phyloP scores from a whole-genome alignment of 1,284 basidiomycete species.

The Tilletia indica region DNA sequence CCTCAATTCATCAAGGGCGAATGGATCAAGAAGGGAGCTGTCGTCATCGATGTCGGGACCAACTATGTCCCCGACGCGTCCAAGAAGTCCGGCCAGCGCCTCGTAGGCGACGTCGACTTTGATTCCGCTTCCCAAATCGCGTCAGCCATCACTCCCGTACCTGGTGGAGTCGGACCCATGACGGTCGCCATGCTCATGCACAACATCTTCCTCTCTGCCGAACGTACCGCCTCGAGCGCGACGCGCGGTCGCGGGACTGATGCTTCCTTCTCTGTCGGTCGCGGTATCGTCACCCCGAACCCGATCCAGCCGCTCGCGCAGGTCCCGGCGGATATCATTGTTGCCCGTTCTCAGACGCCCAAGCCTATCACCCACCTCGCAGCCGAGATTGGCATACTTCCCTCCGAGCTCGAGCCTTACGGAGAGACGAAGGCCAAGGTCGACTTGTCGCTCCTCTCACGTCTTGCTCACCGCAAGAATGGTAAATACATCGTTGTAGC shows the following conservation, averaged over 20 bases:
- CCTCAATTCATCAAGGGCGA: conserved; percentile 84
- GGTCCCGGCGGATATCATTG: conserved; percentile 82
- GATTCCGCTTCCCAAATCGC: conserved; percentile 74
- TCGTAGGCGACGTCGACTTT: conserved; percentile 95
- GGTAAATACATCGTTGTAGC: conserved; percentile 97
- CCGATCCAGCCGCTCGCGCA: conserved; percentile 74
- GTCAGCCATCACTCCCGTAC: conserved; percentile 91
- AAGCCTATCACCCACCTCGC: conserved; percentile 84
- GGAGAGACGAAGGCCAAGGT: conserved; percentile 98
- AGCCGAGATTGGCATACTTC: conserved; percentile 79
- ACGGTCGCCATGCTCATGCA: conserved; percentile 98
- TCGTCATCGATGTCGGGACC: conserved; percentile 72
- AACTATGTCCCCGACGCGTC: conserved; percentile 81
- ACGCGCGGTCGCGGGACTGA: conserved; percentile 73
- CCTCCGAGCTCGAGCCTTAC: conserved; percentile 88
- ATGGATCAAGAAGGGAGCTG: conserved; percentile 91
- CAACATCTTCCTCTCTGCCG: conserved; percentile 81
- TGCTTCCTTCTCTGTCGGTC: conserved; percentile 65
- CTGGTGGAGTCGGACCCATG: conserved; percentile 93
- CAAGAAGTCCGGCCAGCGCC: conserved; percentile 91
- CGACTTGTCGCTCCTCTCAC: conserved; percentile 80
- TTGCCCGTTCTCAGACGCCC: conserved; percentile 90
- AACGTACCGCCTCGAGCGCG: conserved; percentile 71
- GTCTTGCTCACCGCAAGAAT: conserved; percentile 79
- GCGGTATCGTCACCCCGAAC: conserved; percentile 71